Conservation (phyloP, 1,139 yeast genomes). For the Suhomyces bribrorum region DNA sequence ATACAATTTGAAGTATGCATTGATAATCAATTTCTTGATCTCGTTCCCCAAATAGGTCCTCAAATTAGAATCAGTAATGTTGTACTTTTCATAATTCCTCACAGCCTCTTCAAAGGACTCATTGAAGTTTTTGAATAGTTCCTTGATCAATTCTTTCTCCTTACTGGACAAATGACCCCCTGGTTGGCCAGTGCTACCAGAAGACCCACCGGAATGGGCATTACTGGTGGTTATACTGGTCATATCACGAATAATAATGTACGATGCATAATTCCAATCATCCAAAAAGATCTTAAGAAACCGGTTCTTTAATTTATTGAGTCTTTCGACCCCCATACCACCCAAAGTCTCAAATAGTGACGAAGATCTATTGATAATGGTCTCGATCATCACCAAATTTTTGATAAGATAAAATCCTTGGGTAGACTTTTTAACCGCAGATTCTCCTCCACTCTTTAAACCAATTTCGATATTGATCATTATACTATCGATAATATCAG, state of each 20-base stretch:
- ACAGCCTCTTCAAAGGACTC: conserved; percentile 78
- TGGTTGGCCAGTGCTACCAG: conserved; percentile 19
- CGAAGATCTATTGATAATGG: conserved; percentile 63
- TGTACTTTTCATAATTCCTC: conserved; percentile 60
- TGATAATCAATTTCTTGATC: conserved; percentile 68
- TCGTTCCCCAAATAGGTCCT: conserved; percentile 63
- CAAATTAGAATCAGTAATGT: conserved; percentile 66
- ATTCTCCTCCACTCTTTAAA: conserved; percentile 39
- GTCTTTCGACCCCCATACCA: conserved; percentile 61
- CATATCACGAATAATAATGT: conserved; percentile 68
- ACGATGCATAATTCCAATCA: conserved; percentile 83
- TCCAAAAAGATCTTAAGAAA: conserved; percentile 74
- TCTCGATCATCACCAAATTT: conserved; percentile 74
- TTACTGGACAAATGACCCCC: conserved; percentile 49
- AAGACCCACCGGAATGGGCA: conserved; percentile 40
- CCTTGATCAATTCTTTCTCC: conserved; percentile 83
- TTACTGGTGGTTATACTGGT: conserved; percentile 52
- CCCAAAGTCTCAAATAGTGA: conserved; percentile 58
- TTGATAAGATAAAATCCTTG: conserved; percentile 74
- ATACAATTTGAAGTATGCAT: conserved; percentile 81
- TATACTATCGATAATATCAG: conserved; percentile 76
- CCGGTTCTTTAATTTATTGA: conserved; percentile 70
- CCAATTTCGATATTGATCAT: conserved; percentile 59
- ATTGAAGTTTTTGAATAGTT: conserved; percentile 79
- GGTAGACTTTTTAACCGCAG: conserved; percentile 46